A percentile compares a stretch with the other conserved stretches of the same genome.
phyloP scores from a whole-genome alignment of 139 green algal genomes.

The Chlamydomonas eustigma region DNA sequence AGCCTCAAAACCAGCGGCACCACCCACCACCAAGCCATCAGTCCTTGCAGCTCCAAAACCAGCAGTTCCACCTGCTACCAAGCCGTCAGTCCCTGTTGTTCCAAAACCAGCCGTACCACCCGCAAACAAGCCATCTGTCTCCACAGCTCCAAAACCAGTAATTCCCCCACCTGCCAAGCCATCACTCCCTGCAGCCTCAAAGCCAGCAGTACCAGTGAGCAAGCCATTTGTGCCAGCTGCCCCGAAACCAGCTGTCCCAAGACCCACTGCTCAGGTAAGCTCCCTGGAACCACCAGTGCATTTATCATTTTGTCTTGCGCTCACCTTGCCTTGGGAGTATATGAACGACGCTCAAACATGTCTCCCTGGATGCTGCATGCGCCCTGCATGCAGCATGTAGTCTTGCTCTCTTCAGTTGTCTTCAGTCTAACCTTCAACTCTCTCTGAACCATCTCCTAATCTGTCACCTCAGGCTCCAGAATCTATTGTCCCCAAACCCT shows the following conservation, averaged over 20 bases:
- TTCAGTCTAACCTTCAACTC: no score
- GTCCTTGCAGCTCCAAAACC: neutral
- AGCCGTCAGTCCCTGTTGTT: neutral
- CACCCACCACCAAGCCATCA: neutral
- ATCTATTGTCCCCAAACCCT: neutral
- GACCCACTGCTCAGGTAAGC: neutral
- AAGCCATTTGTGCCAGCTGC: neutral
- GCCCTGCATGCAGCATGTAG: neutral
- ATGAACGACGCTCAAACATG: neutral
- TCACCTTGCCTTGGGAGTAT: no score
- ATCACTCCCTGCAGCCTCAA: neutral
- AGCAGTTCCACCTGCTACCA: neutral
- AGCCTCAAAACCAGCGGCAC: neutral
- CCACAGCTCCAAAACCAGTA: neutral
- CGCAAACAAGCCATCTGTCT: neutral
- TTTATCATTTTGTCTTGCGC: neutral
- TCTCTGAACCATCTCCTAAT: no score
- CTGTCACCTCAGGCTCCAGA: constrained; percentile 4
- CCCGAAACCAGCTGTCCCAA: neutral
- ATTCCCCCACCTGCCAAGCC: neutral
- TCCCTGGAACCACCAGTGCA: neutral
- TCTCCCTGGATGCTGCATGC: neutral
- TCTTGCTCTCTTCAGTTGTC: neutral
- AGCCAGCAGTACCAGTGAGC: neutral
- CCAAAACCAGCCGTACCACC: neutral